phyloP scores from a whole-genome alignment of 2,329 filamentous ascomycete species.

The Aspergillus transmontanensis region DNA sequence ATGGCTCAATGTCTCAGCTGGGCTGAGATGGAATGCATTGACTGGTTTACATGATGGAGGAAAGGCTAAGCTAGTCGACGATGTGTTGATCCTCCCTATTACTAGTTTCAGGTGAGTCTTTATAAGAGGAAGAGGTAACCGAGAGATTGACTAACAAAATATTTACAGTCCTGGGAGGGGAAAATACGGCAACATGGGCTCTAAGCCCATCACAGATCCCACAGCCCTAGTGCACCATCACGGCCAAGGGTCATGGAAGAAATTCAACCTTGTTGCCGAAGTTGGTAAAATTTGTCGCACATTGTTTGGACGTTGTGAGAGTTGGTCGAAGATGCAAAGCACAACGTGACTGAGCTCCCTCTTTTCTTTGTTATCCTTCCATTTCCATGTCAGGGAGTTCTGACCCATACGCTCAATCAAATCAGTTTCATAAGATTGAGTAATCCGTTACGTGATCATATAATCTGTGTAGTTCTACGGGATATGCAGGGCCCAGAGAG shows the following conservation, averaged over 20 bases:
- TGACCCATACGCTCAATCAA: not conserved
- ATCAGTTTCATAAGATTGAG: not conserved
- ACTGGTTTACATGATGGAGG: conserved; percentile 33
- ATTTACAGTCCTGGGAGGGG: conserved; percentile 28
- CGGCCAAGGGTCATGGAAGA: conserved; percentile 36
- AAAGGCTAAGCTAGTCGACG: conserved; percentile 31
- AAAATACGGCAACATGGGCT: conserved; percentile 35
- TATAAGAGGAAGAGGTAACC: not conserved
- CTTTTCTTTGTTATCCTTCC: not conserved
- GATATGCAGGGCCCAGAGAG: too few species aligned
- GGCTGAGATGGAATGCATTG: conserved; percentile 35
- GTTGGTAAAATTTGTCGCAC: conserved; percentile 37
- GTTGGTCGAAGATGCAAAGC: conserved; percentile 22
- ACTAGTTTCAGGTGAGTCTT: conserved; percentile 35
- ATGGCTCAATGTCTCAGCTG: conserved; percentile 25
- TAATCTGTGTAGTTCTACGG: not conserved
- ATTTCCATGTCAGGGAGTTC: not conserved
- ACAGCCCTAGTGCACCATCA: conserved; percentile 32
- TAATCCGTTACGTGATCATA: not conserved
- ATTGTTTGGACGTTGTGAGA: conserved; percentile 32
- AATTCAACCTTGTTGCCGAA: conserved; percentile 29
- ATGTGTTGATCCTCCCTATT: conserved; percentile 37
- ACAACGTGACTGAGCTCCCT: not conserved
- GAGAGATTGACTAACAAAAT: not conserved
- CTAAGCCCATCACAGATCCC: conserved; percentile 31